phyloP scores from a whole-genome alignment of 192 early-diverging fungal genomes.

The Coemansia sp. region DNA sequence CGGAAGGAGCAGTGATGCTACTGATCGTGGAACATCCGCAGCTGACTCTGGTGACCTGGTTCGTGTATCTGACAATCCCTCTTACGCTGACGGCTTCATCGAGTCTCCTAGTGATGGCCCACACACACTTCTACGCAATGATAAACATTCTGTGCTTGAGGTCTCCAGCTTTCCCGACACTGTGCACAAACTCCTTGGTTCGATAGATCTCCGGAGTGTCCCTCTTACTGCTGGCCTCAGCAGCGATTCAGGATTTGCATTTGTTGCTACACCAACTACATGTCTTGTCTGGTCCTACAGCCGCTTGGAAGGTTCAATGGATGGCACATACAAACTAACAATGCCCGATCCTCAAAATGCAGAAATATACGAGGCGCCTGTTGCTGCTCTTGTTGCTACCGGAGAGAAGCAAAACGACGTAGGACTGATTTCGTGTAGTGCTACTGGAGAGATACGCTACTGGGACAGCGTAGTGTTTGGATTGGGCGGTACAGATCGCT shows the following conservation, averaged over 20 bases:
- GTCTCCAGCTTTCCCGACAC: constrained; percentile 23
- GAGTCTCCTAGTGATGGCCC: neutral
- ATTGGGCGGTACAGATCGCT: constrained; percentile 39
- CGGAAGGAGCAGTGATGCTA: neutral
- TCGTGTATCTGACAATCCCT: neutral
- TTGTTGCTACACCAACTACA: constrained; percentile 25
- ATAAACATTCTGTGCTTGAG: constrained; percentile 35
- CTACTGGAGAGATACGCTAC: constrained; percentile 45
- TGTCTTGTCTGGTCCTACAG: constrained; percentile 43
- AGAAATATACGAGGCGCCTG: constrained; percentile 13
- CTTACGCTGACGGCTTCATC: neutral
- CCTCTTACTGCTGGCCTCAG: constrained; percentile 21
- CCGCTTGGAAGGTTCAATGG: neutral
- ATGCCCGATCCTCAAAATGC: constrained; percentile 25
- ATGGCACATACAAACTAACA: constrained; percentile 24
- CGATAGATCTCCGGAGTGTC: constrained; percentile 4
- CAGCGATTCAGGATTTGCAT: constrained; percentile 24
- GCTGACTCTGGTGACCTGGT: neutral
- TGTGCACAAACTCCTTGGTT: constrained; percentile 11
- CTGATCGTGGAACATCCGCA: neutral
- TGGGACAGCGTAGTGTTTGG: constrained; percentile 55
- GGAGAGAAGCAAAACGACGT: constrained; percentile 22
- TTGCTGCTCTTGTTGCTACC: constrained; percentile 21
- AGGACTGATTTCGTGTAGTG: constrained; percentile 37
- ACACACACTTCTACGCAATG: constrained; percentile 28